Evolutionary conservation across 192 early-diverging fungal genomes (phyloP), one percentile per base, ranked within the genome.

Genomic region (Entomortierella lignicola): DNA sequence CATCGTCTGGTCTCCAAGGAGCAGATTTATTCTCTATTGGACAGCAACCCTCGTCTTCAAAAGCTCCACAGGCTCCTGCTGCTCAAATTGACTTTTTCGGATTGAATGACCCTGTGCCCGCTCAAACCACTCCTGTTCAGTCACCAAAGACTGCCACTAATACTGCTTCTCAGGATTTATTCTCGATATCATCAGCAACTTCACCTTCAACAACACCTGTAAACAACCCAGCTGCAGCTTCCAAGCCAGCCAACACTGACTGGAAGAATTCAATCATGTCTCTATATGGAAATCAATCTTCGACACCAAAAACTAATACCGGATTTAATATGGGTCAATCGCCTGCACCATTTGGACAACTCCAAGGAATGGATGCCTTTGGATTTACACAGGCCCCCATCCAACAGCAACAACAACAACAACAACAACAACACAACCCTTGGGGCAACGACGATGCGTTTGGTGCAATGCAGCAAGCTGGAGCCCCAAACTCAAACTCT

Each of bases 211-310:
- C 34, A 37, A 10, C 34, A 10, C 34, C 63, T n/a, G 55, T 18
- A 42, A 32, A 34, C 20, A 59, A 25, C 2, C 60, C 59, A 26
- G 27, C 60, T 4, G 25, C 56, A 30, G 12, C 61, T 30, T 32
- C 66, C 31, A 77, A 77, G 50, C n/a, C 73, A 1, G 57, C 42
- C 11, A 75, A 75, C 34, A n/a, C 64, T 26, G 74, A 77, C 66
- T 77, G 74, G 74, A 77, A 77, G 50, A 69, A 61, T 66, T 69
- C 66, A 25, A 77, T 77, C 55, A 69, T 77, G 66, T 77, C 74
- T 8, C 31, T 77, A 25, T 77, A 77, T 15, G 74, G 74, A 57
- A 69, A 63, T 31, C 74, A 77, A 20, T 64, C 74, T 26, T 55
- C 66, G 12, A 37, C 66, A 7, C 74, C 74, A 13, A 77, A 63